Percentiles rank a stretch among this genome's conserved stretches.
These are phyloP conservation scores for Dendrostoma leiphaemia DNA, from an alignment of 2,329 filamentous ascomycete species.

Conservation along the genomic window DNA sequence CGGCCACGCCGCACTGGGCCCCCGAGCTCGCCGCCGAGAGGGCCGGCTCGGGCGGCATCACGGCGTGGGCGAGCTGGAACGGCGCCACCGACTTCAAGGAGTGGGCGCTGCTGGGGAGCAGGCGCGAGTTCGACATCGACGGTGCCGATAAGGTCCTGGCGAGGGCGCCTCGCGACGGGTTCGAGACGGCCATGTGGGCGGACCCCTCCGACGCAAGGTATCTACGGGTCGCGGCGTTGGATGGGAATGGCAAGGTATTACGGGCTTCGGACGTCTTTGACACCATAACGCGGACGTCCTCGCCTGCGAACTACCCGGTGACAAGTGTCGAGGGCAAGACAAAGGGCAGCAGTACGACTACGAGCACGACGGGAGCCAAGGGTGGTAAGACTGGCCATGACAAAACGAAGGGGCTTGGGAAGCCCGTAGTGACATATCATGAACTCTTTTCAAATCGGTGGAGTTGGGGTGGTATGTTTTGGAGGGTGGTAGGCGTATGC, in stretches of 20 bases:
- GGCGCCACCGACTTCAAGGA: slow-evolving; percentile 16
- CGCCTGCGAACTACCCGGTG: background rate
- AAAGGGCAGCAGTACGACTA: background rate
- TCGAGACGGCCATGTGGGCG: slow-evolving; percentile 5
- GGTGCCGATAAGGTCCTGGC: slow-evolving; percentile 16
- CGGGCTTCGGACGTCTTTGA: background rate
- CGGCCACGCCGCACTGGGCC: slow-evolving; percentile 6
- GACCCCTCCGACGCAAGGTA: background rate
- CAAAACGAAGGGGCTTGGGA: background rate
- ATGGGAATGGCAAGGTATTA: background rate
- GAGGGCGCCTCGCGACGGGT: slow-evolving; percentile 1
- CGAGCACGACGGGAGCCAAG: background rate
- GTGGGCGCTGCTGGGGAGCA: slow-evolving; percentile 18
- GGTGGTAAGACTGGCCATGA: background rate
- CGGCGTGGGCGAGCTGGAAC: slow-evolving; percentile 18
- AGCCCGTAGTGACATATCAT: background rate
- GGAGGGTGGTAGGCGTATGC: background rate
- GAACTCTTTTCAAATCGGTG: background rate
- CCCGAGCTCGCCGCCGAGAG: slow-evolving; percentile 22
- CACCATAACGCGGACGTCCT: background rate
- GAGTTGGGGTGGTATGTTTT: slow-evolving; percentile 2
- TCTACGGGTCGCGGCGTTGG: background rate
- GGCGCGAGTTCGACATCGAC: slow-evolving; percentile 5
- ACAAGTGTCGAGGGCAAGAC: background rate
- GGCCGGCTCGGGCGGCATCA: slow-evolving; percentile 3